Evolutionary conservation across 176 grass and related monocot species (phyloP).

Genomic region (Bonia amplexicaulis): DNA sequence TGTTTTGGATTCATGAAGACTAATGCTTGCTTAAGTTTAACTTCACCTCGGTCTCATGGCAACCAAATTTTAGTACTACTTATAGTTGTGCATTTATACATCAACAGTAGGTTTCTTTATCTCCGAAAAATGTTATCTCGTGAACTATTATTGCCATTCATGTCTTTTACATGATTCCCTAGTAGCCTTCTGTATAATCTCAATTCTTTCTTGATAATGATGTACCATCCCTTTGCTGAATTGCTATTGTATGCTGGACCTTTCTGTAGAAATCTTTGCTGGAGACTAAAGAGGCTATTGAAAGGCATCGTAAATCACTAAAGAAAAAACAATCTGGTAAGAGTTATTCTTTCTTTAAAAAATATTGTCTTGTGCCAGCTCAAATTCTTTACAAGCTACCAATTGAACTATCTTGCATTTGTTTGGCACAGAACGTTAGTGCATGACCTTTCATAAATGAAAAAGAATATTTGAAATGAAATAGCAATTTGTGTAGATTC

Average conservation of each 20-base stretch:
- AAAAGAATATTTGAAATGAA: background rate
- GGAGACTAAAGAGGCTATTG: constrained; percentile 88
- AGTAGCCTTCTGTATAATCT: constrained; percentile 13
- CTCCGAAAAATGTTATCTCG: background rate
- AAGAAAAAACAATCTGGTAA: constrained; percentile 90
- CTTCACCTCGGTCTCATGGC: background rate
- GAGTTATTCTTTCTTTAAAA: background rate
- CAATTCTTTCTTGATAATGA: background rate
- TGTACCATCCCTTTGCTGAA: constrained; percentile 25
- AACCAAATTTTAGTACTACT: background rate
- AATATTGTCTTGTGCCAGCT: background rate
- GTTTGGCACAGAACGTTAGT: background rate
- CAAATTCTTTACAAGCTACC: constrained; percentile 10
- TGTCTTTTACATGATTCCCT: constrained; percentile 25
- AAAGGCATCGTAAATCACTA: constrained; percentile 94
- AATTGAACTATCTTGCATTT: constrained; percentile 1
- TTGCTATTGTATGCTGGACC: constrained; percentile 28
- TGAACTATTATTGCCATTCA: constrained; percentile 3
- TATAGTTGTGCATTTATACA: background rate
- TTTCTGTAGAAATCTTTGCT: constrained; percentile 87
- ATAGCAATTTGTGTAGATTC: background rate
- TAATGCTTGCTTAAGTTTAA: background rate
- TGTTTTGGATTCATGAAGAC: background rate
- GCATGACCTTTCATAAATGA: background rate
- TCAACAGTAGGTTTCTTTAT: background rate